Percentiles rank a stretch among this genome's conserved stretches.
Conservation (phyloP, 805 yeast genomes). For the Lipomyces sp. region DNA sequence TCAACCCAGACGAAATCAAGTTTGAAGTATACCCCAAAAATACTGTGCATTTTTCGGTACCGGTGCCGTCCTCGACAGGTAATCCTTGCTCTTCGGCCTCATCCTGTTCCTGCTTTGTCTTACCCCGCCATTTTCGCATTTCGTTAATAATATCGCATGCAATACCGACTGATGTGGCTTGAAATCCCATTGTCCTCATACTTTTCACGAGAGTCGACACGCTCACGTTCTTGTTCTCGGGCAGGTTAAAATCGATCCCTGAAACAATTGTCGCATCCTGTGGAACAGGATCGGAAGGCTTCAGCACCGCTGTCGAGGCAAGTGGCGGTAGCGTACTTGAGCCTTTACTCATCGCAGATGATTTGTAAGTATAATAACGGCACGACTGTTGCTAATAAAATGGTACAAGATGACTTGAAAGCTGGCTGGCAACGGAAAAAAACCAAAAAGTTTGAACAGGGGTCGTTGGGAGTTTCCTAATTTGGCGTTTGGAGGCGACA, state of each 20-base stretch:
- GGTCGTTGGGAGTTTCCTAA: background rate
- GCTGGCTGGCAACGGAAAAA: background rate
- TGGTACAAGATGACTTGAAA: background rate
- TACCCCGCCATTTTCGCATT: slow-evolving; percentile 94
- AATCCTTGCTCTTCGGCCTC: slow-evolving; percentile 59
- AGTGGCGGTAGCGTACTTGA: slow-evolving; percentile 41
- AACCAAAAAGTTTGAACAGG: background rate
- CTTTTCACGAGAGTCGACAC: slow-evolving; percentile 79
- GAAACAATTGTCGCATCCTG: slow-evolving; percentile 74
- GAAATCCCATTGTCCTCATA: slow-evolving; percentile 97
- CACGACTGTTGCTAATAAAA: background rate
- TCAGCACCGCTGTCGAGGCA: slow-evolving; percentile 90
- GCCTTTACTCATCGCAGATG: background rate
- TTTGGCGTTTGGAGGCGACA: too few relatives aligned
- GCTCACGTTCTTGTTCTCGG: slow-evolving; percentile 72
- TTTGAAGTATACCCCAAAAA: slow-evolving; percentile 97
- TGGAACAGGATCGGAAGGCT: slow-evolving; percentile 84
- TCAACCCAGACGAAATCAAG: slow-evolving; percentile 88
- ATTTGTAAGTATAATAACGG: background rate
- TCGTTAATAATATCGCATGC: slow-evolving; percentile 92
- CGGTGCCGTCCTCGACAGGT: slow-evolving; percentile 50
- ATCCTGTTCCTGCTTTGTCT: slow-evolving; percentile 39
- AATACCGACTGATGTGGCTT: slow-evolving; percentile 80
- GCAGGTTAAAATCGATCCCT: slow-evolving; percentile 88
- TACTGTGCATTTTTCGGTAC: slow-evolving; percentile 73